These are phyloP conservation scores for Macrocystidia cucumis DNA, from an alignment of 1,284 basidiomycete genomes.

Conservation along the genomic window DNA sequence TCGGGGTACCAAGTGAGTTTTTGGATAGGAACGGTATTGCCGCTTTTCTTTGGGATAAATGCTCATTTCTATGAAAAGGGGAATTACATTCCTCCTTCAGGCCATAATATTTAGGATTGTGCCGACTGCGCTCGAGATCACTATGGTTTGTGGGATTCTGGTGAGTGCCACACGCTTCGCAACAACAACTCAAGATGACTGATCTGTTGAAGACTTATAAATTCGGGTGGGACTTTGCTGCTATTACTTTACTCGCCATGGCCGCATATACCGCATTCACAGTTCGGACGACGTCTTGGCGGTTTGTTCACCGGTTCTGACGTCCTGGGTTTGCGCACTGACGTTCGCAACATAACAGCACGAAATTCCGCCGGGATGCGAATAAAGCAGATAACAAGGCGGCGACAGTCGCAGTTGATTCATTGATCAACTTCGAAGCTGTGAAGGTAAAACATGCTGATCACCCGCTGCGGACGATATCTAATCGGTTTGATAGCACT, in stretches of 20 bases:
- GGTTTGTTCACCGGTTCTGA: slow-evolving; percentile 36
- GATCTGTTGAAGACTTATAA: slow-evolving; percentile 71
- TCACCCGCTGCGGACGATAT: slow-evolving; percentile 1
- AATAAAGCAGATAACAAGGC: slow-evolving; percentile 97
- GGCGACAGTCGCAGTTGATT: slow-evolving; percentile 91
- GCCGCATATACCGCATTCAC: slow-evolving; percentile 97
- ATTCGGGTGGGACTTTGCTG: slow-evolving; percentile 96
- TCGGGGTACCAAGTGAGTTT: slow-evolving; percentile 83
- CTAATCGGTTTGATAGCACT: slow-evolving; percentile 53
- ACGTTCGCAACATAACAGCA: slow-evolving; percentile 39
- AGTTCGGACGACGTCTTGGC: slow-evolving; percentile 91
- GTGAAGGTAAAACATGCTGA: slow-evolving; percentile 67
- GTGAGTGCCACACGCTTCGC: slow-evolving; percentile 31
- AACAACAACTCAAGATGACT: not conserved
- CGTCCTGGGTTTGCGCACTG: not conserved
- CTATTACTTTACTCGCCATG: slow-evolving; percentile 83
- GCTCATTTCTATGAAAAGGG: slow-evolving; percentile 39
- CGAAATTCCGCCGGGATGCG: slow-evolving; percentile 89
- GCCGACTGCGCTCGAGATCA: slow-evolving; percentile 94
- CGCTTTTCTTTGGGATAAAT: not conserved
- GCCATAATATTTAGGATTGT: slow-evolving; percentile 94
- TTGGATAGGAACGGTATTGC: not conserved
- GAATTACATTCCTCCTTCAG: slow-evolving; percentile 92
- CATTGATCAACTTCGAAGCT: slow-evolving; percentile 96
- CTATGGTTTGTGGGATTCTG: slow-evolving; percentile 95